Base-by-base conservation (phyloP, 2,329 filamentous ascomycete genomes). In the Fusarium transvaalense region DNA sequence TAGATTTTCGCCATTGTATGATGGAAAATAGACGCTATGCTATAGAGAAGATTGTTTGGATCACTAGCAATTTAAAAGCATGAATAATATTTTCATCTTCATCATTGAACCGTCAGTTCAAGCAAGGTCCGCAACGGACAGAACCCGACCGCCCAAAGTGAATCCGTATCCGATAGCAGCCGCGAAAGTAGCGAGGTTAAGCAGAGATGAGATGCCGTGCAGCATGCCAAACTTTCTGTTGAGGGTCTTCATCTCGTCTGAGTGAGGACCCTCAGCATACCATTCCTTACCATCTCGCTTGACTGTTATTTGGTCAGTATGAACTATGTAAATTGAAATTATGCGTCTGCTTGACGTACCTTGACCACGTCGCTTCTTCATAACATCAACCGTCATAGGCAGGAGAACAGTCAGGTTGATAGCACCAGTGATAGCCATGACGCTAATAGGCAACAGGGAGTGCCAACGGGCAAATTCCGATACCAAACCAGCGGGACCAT, bases 201-300 rank as follows among this genome's bases (percentile, higher is more conserved):
- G 78, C 64, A 97, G 78, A 29, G 92, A 92, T 10, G 93, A 97
- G 47, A 92, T 81, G 8, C 94, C 93, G 79, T 99, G 96, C 59
- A 97, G 79, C 65, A 86, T 87, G 17, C 87, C 88, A 78, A 98
- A 98, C 67, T 84, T 85, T 81, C 89, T 92, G 83, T 95, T 97
- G 73, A 97, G 79, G 10, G 84, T 84, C 71, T 88, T 79, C 94
- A 98, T 97, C 82, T 95, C 92, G 71, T 90, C 85, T 7, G 92
- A 96, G 75, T 97, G 92, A 38, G 93, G 92, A 1, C 89, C 86
- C 53, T 87, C 82, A 68, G 97, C 93, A 75, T 91, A 92, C 79
- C 90, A 92, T 77, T 91, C 92, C 85, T 97, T 97, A 56, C 93
- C 93, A 77, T 97, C 95, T 74, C 91, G 89, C 65, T 91, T 93